Evolutionary conservation across 371 early-diverging fungal genomes (phyloP), one percentile per base, ranked within the genome.

Genomic region (Actinomortierella ambigua): DNA sequence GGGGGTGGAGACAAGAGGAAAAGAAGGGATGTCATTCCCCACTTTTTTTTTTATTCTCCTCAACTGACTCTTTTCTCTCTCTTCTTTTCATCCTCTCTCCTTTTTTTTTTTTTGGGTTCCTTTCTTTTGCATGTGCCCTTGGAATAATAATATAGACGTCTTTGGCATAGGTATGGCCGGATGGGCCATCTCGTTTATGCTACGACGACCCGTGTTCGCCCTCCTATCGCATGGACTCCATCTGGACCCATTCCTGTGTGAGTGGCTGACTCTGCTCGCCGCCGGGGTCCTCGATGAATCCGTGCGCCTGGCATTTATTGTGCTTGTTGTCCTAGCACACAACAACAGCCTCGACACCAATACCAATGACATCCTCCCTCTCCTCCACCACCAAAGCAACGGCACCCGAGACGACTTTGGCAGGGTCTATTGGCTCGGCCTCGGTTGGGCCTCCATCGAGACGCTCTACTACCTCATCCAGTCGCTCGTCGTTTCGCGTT

Each of bases 371-470:
- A 34, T 4, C 34, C 34, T 6, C 11, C 11, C 34, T 6, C 34
- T 11, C 11, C 34, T n/a, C n/a, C n/a, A n/a, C 7, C 44, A 55
- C n/a, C 27, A 56, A 34, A 39, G 55, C 44, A 43, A 27, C 9
- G 55, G 41, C 0, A 59, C 57, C 20, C 27, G 50, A 0, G 20
- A 14, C 5, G 65, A 69, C 20, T 69, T 76, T 62, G 63, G 59
- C 4, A 57, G 57, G 1, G 59, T 69, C 8, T 76, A 69, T 34
- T 76, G 65, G 66, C 23, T 76, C 3, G 76, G 76, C 1, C 66
- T 76, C 17, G 76, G 76, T 1, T 76, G 76, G 76, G 59, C 76
- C 24, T 63, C 63, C 2, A 43, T 69, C 14, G 76, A 76, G 34
- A 69, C 76, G 2, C 7, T 65, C 3, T 76, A 69, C 14, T 76